These are phyloP conservation scores for Neonectria faginata DNA, from an alignment of 2,329 filamentous ascomycete species.

Conservation along the genomic window DNA sequence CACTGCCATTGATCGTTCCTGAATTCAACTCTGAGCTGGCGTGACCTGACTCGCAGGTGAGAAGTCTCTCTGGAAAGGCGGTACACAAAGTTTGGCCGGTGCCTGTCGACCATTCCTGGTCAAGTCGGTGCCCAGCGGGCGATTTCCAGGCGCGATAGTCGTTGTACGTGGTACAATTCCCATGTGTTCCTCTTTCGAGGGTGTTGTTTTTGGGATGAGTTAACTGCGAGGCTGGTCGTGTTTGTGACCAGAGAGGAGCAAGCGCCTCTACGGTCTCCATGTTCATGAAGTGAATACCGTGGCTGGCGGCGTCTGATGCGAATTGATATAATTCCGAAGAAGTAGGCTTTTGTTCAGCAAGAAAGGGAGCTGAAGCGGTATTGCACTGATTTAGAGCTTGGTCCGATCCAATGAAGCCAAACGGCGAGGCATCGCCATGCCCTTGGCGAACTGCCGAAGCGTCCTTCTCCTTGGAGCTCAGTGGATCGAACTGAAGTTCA, in stretches of 20 bases:
- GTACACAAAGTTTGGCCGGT: background rate
- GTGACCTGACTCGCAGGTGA: too few species aligned
- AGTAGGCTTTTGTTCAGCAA: background rate
- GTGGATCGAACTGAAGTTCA: background rate
- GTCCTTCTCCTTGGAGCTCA: background rate
- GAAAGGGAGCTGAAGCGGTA: too few species aligned
- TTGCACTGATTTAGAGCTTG: background rate
- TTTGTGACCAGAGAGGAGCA: background rate
- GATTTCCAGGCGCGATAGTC: background rate
- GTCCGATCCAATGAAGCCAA: background rate
- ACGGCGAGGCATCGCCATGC: background rate
- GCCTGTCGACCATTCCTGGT: background rate
- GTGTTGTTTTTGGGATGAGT: too few species aligned
- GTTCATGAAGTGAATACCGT: constrained; percentile 7
- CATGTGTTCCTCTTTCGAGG: background rate
- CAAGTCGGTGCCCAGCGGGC: background rate
- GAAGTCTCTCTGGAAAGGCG: background rate
- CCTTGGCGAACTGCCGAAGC: background rate
- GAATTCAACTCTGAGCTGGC: background rate
- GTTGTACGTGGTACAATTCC: too few species aligned
- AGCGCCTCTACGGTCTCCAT: background rate
- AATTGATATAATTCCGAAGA: background rate
- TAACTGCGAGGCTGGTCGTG: background rate
- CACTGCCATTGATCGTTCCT: too few species aligned
- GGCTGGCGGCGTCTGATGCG: background rate